Base-by-base conservation (phyloP, 1,139 yeast genomes). In the Pneumocystis jirovecii region DNA sequence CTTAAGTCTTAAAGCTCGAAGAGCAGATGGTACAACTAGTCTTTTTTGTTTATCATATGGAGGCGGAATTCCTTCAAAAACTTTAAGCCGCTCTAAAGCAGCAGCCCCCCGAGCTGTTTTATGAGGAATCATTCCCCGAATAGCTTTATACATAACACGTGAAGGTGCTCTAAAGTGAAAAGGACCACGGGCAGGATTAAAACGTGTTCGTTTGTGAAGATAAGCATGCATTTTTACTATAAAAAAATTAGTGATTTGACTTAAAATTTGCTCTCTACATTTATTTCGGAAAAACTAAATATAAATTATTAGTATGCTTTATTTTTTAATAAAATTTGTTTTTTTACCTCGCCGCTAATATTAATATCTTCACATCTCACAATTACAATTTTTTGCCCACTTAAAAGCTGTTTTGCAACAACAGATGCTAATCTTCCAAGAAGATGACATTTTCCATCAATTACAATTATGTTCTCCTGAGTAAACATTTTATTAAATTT, bases 141-240 rank as follows among this genome's bases (percentile, higher is more conserved):
- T 82, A 78, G 98, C 97, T 88, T 93, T 93, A 95, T 90, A 91
- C 83, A 93, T 89, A 82, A 93, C 90, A 85, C 97, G 90, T 72
- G 97, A 90, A 81, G 98, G 99, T 72, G 99, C 99, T 84, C 97
- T 93, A 96, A 93, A 93, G 81, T 93, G 99, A 97, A 93, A 95
- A 79, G 97, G 97, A 84, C 98, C 99, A 81, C 90, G 89, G 77
- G 85, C 86, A 84, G 90, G 90, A 96, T 93, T 93, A 93, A 81
- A 93, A 84, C 96, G 89, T 79, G 98, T 89, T 76, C 95, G 88
- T 86, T 93, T 93, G 87, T 98, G 91, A 82, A 93, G 88, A 91
- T 91, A 93, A 81, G 95, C 98, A 82, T 91, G 97, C 93, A 89
- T 93, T 89, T 93, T 93, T 64, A 70, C 70, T 68, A 40, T 31